Evolutionary conservation across 2,329 filamentous ascomycete species (phyloP).

Genomic region (Xylariales sp.): DNA sequence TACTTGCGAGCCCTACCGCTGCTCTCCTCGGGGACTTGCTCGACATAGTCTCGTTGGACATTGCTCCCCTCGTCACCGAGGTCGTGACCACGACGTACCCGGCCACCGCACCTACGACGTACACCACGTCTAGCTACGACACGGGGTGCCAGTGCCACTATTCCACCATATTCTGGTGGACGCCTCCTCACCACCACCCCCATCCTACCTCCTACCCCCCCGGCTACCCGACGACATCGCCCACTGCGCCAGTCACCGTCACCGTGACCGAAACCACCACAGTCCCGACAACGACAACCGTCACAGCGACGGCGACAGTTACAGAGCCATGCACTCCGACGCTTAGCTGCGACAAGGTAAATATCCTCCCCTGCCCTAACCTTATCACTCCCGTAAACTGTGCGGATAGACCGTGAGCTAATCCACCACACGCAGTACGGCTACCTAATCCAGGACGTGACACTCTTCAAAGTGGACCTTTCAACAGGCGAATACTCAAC

Average conservation of each 20-base stretch:
- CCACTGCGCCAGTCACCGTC: conserved; percentile 14
- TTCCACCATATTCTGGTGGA: conserved; percentile 37
- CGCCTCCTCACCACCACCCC: conserved; percentile 17
- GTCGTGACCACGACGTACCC: conserved; percentile 36
- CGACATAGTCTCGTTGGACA: conserved; percentile 19
- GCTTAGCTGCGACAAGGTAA: conserved; percentile 30
- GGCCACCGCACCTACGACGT: conserved; percentile 30
- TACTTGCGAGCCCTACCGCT: conserved; percentile 22
- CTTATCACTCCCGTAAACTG: neutral
- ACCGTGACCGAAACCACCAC: conserved; percentile 33
- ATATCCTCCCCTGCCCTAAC: neutral
- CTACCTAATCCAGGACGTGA: conserved; percentile 34
- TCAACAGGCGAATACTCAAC: conserved; percentile 17
- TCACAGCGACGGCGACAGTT: conserved; percentile 30
- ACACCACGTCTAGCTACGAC: conserved; percentile 35
- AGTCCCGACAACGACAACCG: conserved; percentile 25
- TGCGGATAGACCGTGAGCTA: neutral
- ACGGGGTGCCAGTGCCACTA: conserved; percentile 31
- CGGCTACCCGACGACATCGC: conserved; percentile 11
- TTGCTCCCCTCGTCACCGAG: conserved; percentile 26
- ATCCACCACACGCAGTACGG: conserved; percentile 30
- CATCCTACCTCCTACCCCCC: neutral
- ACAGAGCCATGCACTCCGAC: conserved; percentile 29
- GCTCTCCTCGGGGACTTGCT: conserved; percentile 17
- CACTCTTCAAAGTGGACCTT: conserved; percentile 35